Percentiles rank a stretch among this genome's conserved stretches.
These are phyloP conservation scores for Beta corolliflora DNA, from an alignment of 179 eudicot species.

Conservation along the genomic window DNA sequence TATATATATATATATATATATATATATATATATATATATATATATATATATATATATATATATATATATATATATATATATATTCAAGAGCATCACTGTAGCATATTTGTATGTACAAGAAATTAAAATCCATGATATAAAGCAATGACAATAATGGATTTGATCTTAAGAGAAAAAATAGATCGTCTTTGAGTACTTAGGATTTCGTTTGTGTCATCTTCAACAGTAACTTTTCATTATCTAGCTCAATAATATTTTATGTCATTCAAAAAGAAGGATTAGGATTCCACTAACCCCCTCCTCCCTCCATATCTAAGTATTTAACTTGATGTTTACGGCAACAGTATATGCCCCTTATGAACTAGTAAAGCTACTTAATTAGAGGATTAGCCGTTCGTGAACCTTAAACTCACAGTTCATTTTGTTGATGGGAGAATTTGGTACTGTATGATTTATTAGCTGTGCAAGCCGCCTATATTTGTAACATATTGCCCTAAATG, in stretches of 20 bases:
- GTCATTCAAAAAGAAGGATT: neutral
- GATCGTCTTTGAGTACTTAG: neutral
- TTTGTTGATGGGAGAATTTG: neutral
- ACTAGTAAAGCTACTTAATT: constrained; percentile 6
- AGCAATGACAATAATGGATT: too few relatives aligned
- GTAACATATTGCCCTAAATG: too few relatives aligned
- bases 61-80: too few relatives aligned
- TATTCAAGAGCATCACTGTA: too few relatives aligned
- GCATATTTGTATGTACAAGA: too few relatives aligned
- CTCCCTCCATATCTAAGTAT: neutral
- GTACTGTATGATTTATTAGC: neutral
- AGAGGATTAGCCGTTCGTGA: neutral
- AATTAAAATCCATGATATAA: too few relatives aligned
- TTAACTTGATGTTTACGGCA: constrained; percentile 1
- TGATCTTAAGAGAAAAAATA: neutral
- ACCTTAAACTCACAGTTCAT: neutral
- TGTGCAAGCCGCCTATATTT: too few relatives aligned
- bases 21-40: too few relatives aligned
- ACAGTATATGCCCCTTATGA: constrained; percentile 12
- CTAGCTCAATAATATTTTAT: neutral
- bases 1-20: too few relatives aligned
- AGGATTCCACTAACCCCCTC: constrained; percentile 16
- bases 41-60: too few relatives aligned
- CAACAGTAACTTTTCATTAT: neutral
- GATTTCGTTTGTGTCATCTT: constrained; percentile 1